Evolutionary conservation across 495 filamentous ascomycete species (phyloP).

Genomic region (Pyrenopolyporus hunteri): DNA sequence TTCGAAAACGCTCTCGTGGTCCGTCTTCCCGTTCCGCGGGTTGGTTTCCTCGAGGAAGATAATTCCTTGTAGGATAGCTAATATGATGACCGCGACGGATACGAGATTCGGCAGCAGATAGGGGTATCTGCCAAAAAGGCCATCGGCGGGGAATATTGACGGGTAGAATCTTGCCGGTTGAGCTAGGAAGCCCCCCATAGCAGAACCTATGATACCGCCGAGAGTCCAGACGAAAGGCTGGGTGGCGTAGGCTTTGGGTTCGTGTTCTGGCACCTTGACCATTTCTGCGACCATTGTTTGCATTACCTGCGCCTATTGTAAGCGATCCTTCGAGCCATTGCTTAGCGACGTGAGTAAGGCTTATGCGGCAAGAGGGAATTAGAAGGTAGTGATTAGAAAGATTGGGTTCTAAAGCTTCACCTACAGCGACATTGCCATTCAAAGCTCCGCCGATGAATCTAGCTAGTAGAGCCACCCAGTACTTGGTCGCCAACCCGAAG

Average conservation of each 20-base stretch:
- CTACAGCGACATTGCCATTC: constrained; percentile 66
- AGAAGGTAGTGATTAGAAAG: neutral
- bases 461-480: constrained; percentile 77
- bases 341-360: neutral
- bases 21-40: constrained; percentile 41
- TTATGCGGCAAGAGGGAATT: neutral
- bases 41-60: constrained; percentile 91
- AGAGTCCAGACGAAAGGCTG: constrained; percentile 94
- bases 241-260: constrained; percentile 82
- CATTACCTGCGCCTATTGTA: constrained; percentile 57
- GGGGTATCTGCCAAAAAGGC: constrained; percentile 76
- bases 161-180: constrained; percentile 80
- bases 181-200: constrained; percentile 80
- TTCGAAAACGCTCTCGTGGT: constrained; percentile 14
- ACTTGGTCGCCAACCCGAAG: constrained; percentile 79
- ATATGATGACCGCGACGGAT: constrained; percentile 70
- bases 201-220: constrained; percentile 79
- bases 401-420: constrained; percentile 12
- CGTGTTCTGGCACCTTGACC: constrained; percentile 81
- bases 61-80: constrained; percentile 75
- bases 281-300: constrained; percentile 91
- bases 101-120: constrained; percentile 88
- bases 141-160: constrained; percentile 66
- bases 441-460: constrained; percentile 81
- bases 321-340: neutral